A percentile compares a stretch with the other conserved stretches of the same genome.
Evolutionary conservation across 2,329 filamentous ascomycete genomes (phyloP).

Genomic region (Colletotrichum sp.): DNA sequence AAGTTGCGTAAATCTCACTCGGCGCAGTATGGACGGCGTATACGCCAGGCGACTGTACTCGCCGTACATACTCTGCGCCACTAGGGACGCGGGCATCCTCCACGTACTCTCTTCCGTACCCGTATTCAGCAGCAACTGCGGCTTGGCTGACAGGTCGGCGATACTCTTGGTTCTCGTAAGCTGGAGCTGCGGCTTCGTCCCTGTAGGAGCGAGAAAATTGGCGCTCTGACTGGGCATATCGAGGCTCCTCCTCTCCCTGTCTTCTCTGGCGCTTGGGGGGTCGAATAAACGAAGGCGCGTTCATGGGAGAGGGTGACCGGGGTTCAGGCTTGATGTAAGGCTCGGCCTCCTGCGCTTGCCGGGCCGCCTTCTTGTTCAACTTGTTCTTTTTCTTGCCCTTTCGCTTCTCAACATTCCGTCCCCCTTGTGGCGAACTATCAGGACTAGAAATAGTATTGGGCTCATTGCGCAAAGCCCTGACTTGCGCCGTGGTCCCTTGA

Average conservation of each 20-base stretch:
- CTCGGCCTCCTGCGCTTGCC: slow-evolving; percentile 49
- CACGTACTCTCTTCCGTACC: slow-evolving; percentile 37
- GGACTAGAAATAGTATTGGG: slow-evolving; percentile 56
- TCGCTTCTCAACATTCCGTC: slow-evolving; percentile 53
- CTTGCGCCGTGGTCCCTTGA: slow-evolving; percentile 55
- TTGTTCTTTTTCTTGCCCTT: slow-evolving; percentile 55
- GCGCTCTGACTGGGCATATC: slow-evolving; percentile 44
- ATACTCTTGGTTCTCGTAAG: slow-evolving; percentile 28
- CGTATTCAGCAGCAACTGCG: slow-evolving; percentile 4
- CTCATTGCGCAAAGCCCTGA: slow-evolving; percentile 61
- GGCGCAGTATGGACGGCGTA: slow-evolving; percentile 42
- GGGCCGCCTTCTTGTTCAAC: slow-evolving; percentile 56
- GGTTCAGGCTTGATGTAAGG: slow-evolving; percentile 69
- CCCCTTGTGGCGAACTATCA: slow-evolving; percentile 64
- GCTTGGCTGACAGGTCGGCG: slow-evolving; percentile 26
- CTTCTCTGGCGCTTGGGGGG: slow-evolving; percentile 62
- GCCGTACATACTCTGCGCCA: slow-evolving; percentile 38
- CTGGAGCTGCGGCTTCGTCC: slow-evolving; percentile 35
- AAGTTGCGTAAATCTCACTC: slow-evolving; percentile 40
- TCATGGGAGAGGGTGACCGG: slow-evolving; percentile 65
- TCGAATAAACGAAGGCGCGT: slow-evolving; percentile 55
- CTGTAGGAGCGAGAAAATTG: slow-evolving; percentile 30
- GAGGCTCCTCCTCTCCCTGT: slow-evolving; percentile 45
- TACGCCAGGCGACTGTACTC: slow-evolving; percentile 39
- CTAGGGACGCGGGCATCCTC: slow-evolving; percentile 35